These are phyloP conservation scores for Hypoxylon sp. DNA, from an alignment of 2,329 filamentous ascomycete genomes.

Conservation along the genomic window DNA sequence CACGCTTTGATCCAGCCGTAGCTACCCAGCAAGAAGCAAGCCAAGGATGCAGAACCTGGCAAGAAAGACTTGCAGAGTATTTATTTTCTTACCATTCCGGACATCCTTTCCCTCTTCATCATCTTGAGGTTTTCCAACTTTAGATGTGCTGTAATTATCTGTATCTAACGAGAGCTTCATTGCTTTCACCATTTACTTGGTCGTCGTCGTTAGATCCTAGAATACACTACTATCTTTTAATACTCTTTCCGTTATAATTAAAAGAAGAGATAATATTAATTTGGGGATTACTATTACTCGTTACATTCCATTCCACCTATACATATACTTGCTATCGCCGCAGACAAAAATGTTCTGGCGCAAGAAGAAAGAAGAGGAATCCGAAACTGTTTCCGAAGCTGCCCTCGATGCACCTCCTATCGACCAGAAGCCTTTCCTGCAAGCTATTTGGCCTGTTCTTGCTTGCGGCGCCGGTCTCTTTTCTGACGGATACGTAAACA, in stretches of 20 bases:
- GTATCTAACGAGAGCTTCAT: no score
- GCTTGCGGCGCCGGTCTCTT: conserved; percentile 91
- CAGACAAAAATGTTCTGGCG: conserved; percentile 36
- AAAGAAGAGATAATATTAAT: conserved; percentile 5
- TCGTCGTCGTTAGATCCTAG: conserved; percentile 14
- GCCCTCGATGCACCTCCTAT: conserved; percentile 27
- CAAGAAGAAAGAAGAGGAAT: conserved; percentile 36
- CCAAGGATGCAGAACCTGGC: conserved; percentile 15
- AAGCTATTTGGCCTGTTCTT: conserved; percentile 71
- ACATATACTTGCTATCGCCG: neutral
- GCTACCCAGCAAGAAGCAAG: conserved; percentile 2
- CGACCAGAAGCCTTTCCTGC: conserved; percentile 44
- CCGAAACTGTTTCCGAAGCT: conserved; percentile 26
- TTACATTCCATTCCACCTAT: neutral
- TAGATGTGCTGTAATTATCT: conserved; percentile 8
- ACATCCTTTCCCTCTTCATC: neutral
- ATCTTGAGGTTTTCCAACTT: conserved; percentile 11
- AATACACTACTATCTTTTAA: conserved; percentile 1
- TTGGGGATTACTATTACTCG: conserved; percentile 6
- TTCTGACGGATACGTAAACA: conserved; percentile 91
- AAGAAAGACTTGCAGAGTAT: conserved; percentile 12
- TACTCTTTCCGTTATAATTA: neutral
- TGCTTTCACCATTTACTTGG: conserved; percentile 6
- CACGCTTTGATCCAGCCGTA: no score
- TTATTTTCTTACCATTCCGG: conserved; percentile 18